These are phyloP conservation scores for Fusarium albosuccineum DNA, from an alignment of 2,329 filamentous ascomycete species.

Conservation along the genomic window DNA sequence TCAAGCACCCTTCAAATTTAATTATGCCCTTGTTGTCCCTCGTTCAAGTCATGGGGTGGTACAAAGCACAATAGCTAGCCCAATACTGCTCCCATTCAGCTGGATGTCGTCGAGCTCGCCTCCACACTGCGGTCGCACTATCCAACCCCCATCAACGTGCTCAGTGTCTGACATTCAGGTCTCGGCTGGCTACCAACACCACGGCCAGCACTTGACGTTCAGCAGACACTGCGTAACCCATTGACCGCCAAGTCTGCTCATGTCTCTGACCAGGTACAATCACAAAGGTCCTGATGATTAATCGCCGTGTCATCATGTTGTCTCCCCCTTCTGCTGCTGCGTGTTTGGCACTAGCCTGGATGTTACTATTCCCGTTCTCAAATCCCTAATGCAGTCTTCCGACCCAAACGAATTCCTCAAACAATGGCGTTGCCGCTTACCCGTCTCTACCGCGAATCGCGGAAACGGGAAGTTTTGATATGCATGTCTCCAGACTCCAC, in stretches of 20 bases:
- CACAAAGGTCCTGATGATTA: neutral
- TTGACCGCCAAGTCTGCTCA: constrained; percentile 28
- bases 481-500: constrained; percentile 26
- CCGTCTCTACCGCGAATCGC: constrained; percentile 3
- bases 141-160: constrained; percentile 27
- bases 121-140: constrained; percentile 17
- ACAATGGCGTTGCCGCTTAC: neutral
- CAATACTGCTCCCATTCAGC: neutral
- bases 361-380: neutral
- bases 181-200: constrained; percentile 39
- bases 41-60: neutral
- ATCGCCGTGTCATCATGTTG: neutral
- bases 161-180: constrained; percentile 37
- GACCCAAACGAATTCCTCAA: neutral
- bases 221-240: constrained; percentile 26
- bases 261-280: constrained; percentile 1
- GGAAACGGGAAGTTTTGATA: neutral
- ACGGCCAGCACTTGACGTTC: constrained; percentile 22
- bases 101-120: neutral
- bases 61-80: neutral
- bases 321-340: constrained; percentile 1
- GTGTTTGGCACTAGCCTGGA: neutral
- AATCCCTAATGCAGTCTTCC: constrained; percentile 24
- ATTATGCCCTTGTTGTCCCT: neutral
- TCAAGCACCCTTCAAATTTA: neutral